These are phyloP conservation scores for Astragalus glycyphyllos DNA, from an alignment of 306 rosid species.

Conservation along the genomic window DNA sequence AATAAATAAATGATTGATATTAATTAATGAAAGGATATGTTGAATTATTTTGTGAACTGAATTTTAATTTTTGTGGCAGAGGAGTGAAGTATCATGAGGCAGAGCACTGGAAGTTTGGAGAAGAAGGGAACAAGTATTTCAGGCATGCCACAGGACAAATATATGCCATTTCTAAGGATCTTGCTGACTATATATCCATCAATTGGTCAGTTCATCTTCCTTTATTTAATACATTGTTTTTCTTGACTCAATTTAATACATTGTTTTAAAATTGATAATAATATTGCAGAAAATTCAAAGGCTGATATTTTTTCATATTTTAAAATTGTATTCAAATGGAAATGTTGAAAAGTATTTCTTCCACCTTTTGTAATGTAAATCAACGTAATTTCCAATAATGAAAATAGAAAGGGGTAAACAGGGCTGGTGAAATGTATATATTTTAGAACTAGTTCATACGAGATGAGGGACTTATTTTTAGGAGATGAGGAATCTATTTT, in stretches of 20 bases:
- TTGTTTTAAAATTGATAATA: neutral
- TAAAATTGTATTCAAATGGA: no score
- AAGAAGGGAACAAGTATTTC: conserved; percentile 90
- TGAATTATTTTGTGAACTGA: neutral
- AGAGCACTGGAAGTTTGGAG: conserved; percentile 93
- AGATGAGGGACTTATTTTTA: no score
- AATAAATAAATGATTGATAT: neutral
- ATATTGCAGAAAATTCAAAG: conserved; percentile 9
- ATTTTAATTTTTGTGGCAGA: conserved; percentile 43
- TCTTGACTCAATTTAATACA: neutral
- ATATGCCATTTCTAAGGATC: conserved; percentile 89
- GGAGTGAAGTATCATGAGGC: conserved; percentile 89
- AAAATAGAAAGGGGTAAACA: neutral
- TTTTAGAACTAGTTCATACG: no score
- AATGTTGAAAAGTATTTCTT: no score
- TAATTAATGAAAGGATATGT: neutral
- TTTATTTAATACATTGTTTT: conserved; percentile 5
- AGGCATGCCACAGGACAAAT: conserved; percentile 98
- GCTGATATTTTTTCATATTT: no score
- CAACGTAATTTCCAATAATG: no score
- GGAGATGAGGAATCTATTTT: no score
- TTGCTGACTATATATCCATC: conserved; percentile 74
- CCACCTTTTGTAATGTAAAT: no score
- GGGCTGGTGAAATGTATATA: no score
- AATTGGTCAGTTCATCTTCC: conserved; percentile 56